These are phyloP conservation scores for Senna siamea DNA, from an alignment of 306 rosid species.

Conservation along the genomic window DNA sequence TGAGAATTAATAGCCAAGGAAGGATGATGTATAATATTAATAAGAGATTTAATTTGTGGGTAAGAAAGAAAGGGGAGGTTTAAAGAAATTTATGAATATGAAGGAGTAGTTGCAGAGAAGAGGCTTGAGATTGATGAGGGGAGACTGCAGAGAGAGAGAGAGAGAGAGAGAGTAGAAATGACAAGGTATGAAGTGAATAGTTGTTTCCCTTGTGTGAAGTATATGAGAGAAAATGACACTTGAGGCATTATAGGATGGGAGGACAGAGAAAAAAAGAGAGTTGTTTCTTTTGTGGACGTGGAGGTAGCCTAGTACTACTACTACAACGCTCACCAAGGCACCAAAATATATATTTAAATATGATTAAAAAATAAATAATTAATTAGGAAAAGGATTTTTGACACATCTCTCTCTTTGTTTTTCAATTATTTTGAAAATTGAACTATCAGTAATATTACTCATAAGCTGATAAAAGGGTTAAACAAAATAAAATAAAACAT, in stretches of 20 bases:
- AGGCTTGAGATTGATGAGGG: slow-evolving; percentile 65
- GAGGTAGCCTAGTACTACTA: slow-evolving; percentile 44
- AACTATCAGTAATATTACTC: too few relatives aligned
- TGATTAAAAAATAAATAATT: too few relatives aligned
- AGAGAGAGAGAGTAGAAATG: slow-evolving; percentile 49
- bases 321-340: too few relatives aligned
- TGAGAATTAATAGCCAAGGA: too few relatives aligned
- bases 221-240: slow-evolving; percentile 99
- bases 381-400: too few relatives aligned
- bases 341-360: too few relatives aligned
- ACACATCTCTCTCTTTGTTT: too few relatives aligned
- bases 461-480: too few relatives aligned
- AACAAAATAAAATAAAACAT: too few relatives aligned
- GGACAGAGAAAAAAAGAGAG: slow-evolving; percentile 41
- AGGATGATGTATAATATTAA: too few relatives aligned
- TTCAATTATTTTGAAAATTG: too few relatives aligned
- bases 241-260: slow-evolving; percentile 47
- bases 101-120: slow-evolving; percentile 78
- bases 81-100: slow-evolving; percentile 53
- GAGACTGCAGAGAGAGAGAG: slow-evolving; percentile 41
- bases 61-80: slow-evolving; percentile 23
- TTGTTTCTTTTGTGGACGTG: slow-evolving; percentile 70
- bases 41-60: too few relatives aligned
- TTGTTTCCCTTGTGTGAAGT: slow-evolving; percentile 95
- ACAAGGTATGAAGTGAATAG: slow-evolving; percentile 94